Evolutionary conservation across 2,329 filamentous ascomycete species (phyloP), one percentile per base, ranked within the genome.

Genomic region (Onygenales sp.): DNA sequence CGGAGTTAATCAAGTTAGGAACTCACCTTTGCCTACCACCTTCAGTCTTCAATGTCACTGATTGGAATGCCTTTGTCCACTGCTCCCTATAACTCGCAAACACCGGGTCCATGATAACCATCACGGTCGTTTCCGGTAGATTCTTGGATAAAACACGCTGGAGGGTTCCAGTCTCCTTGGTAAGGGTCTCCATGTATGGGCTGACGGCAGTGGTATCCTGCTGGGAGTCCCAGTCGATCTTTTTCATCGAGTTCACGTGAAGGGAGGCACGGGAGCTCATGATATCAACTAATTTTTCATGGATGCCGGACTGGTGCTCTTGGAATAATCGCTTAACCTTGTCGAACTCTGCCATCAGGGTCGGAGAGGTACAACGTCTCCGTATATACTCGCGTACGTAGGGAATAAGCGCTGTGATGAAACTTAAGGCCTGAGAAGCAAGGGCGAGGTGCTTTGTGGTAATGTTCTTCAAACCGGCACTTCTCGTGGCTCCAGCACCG

Each of bases 361-460:
- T 68, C 64, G 67, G 62, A 1, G 81, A 77, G 54, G 60, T 71
- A 59, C 77, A 71, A 62, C 95, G 88, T 2, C 93, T 83, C 9
- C 93, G 85, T 21, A 94, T 83, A 61, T 94, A 95, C 70, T 97
- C 93, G 44, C 92, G 84, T 32, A 96, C 80, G 65, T 97, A 91
- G 0, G 93, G 92, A 4, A 95, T 85, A 1, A 97, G 76, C 0
- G 89, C 84, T 27, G 91, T 87, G 45, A 95, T 83, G 67, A 98
- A 96, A 44, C 86, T 86, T 17, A 97, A 73, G 0, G 91, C 87
- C 68, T 96, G 92, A 0, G 87, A 91, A 2, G 93, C 91, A 14
- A 97, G 82, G 0, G 93, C 91, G 1, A 98, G 80, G 70, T 98
- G 92, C 63, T 93, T 93, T 0, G 93, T 95, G 0, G 89, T 95